Evolutionary conservation across 75 land plant genomes (phyloP), one percentile per base, ranked within the genome.

Genomic region (Picea sitchensis): DNA sequence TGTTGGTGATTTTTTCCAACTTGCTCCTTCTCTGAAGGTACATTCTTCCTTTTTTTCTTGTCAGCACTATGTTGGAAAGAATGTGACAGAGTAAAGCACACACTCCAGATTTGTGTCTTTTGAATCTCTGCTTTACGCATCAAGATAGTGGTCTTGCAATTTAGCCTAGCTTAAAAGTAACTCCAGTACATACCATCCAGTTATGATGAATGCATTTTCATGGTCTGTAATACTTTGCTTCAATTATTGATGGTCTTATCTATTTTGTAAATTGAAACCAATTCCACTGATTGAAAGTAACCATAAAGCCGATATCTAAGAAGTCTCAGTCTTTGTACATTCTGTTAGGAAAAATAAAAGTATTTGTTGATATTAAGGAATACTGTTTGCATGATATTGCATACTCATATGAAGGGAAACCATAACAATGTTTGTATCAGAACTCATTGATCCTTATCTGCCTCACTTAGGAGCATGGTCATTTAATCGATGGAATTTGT

Each of bases 11-110:
- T 95, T 87, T 59, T 90, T 97, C 84, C 56, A 75, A 38, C 77
- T 95, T 71, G 94, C 95, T 13, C 82, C 94, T 9, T 81, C 65
- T 41, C 81, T 97, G 69, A 92, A 96, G 98, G 98, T 96, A 86
- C 41, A 38, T 38, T 38, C 41, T 38, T 38, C 41, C 20, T 68
- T 68, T 20, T 3, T 68, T 38, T 17, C 47, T 34, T 8, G 32
- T 5, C 23, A 36, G 17, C 17, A 38, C 38, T 21, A 21, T 5
- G 7, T 76, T 15, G 59, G 75, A 17, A 30, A 59, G 36, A 73
- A 63, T 21, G n/a, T 21, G 8, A 68, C 20, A 68, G 47, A 30
- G 3, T 26, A 15, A 65, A 30, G 38, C 4, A 67, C 34, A 14
- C 38, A 67, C 31, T 61, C 17, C 21, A 61, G n/a, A 62, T 62